A percentile compares a stretch with the other conserved stretches of the same genome.
Evolutionary conservation across 768 basidiomycete genomes (phyloP).

Genomic region (Daedaleopsis nitida): DNA sequence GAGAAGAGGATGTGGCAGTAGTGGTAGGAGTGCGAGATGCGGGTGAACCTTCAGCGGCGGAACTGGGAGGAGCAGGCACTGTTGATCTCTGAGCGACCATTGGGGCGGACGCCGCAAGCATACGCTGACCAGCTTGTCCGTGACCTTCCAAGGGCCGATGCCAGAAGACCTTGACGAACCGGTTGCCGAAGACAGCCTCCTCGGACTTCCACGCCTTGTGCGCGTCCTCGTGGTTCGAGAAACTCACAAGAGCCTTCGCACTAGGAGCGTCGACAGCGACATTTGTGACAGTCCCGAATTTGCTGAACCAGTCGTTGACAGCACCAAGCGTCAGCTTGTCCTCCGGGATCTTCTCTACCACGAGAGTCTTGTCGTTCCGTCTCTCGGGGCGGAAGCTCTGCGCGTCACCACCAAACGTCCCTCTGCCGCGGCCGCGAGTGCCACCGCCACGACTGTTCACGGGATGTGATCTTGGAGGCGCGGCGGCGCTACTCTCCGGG

Average conservation of each 20-base stretch:
- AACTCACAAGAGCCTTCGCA: conserved; percentile 86
- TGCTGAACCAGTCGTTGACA: conserved; percentile 88
- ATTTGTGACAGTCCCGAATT: conserved; percentile 90
- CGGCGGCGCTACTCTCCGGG: conserved; percentile 32
- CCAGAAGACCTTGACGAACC: conserved; percentile 97
- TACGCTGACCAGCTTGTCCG: conserved; percentile 73
- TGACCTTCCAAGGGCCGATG: conserved; percentile 92
- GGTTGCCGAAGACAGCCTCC: conserved; percentile 92
- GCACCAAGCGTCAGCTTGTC: conserved; percentile 76
- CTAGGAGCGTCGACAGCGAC: conserved; percentile 80
- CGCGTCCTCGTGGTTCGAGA: conserved; percentile 80
- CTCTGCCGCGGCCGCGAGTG: conserved; percentile 41
- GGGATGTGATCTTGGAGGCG: conserved; percentile 30
- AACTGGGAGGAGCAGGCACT: conserved; percentile 14
- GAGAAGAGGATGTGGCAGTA: conserved; percentile 30
- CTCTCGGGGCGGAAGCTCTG: conserved; percentile 68
- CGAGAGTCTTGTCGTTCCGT: conserved; percentile 77
- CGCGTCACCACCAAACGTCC: conserved; percentile 65
- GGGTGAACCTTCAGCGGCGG: conserved; percentile 16
- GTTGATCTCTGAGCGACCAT: conserved; percentile 64
- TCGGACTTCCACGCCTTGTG: conserved; percentile 89
- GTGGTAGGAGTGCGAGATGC: conserved; percentile 26
- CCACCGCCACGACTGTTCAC: conserved; percentile 37
- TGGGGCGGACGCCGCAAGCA: conserved; percentile 81
- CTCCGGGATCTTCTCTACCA: conserved; percentile 92